Evolutionary conservation across 345 rosid genomes (phyloP).

Genomic region (Gynandropsis gynandra): DNA sequence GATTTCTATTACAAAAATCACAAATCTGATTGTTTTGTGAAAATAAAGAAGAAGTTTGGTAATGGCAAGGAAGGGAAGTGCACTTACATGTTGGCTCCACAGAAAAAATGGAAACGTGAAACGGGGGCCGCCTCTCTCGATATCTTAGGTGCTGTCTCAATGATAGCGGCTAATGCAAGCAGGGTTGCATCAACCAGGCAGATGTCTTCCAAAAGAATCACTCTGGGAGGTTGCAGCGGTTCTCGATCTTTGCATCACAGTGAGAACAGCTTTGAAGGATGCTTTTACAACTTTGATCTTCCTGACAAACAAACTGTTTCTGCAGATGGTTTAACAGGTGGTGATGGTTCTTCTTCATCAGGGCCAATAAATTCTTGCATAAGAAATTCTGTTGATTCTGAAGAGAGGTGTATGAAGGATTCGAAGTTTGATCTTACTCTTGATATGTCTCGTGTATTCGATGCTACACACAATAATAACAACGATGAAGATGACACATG

Average conservation of each 20-base stretch:
- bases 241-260: constrained; percentile 35
- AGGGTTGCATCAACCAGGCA: constrained; percentile 30
- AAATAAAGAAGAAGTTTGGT: constrained; percentile 59
- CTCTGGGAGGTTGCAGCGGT: constrained; percentile 35
- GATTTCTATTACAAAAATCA: constrained; percentile 97
- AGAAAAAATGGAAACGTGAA: constrained; percentile 65
- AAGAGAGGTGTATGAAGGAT: constrained; percentile 37
- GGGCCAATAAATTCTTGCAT: constrained; percentile 84
- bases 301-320: constrained; percentile 66
- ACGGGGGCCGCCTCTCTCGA: constrained; percentile 66
- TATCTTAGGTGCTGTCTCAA: constrained; percentile 69
- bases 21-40: constrained; percentile 85
- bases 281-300: constrained; percentile 40
- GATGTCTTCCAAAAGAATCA: constrained; percentile 35
- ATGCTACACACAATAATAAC: constrained; percentile 40
- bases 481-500: constrained; percentile 69
- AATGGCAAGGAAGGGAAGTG: constrained; percentile 50
- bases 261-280: constrained; percentile 40
- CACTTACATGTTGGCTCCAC: constrained; percentile 52
- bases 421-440: constrained; percentile 39
- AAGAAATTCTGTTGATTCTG: constrained; percentile 56
- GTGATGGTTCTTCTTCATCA: constrained; percentile 70
- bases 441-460: constrained; percentile 45
- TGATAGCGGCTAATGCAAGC: constrained; percentile 64
- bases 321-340: constrained; percentile 79